A percentile compares a stretch with the other conserved stretches of the same genome.
Conservation (phyloP, 1,139 yeast species). For the Protomyces lactucae-debilis region DNA sequence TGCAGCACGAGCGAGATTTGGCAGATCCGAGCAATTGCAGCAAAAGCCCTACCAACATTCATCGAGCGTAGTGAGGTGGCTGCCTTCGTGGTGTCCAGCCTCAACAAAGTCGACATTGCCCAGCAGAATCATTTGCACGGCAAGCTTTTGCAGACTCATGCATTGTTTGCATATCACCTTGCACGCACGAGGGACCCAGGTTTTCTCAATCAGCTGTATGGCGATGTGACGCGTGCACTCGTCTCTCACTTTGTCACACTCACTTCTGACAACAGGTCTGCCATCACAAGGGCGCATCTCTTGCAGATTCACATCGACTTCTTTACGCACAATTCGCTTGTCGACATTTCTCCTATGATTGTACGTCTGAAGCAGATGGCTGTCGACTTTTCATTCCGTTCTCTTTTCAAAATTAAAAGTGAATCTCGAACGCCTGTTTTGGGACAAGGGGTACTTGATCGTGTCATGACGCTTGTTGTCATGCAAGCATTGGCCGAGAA, state of each 20-base stretch:
- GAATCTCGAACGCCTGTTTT: not conserved
- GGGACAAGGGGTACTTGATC: not conserved
- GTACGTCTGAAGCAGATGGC: slow-evolving; percentile 13
- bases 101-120: slow-evolving; percentile 2
- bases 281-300: slow-evolving; percentile 7
- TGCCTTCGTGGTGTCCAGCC: slow-evolving; percentile 12
- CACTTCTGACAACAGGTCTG: slow-evolving; percentile 16
- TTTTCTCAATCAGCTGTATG: slow-evolving; percentile 13
- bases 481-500: slow-evolving; percentile 14
- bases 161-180: slow-evolving; percentile 18
- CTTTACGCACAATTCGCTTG: not conserved
- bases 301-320: slow-evolving; percentile 7
- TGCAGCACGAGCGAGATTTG: slow-evolving; percentile 56
- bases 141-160: slow-evolving; percentile 18
- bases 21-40: slow-evolving; percentile 79
- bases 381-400: slow-evolving; percentile 2
- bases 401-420: not conserved
- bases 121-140: slow-evolving; percentile 29
- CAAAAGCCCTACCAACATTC: slow-evolving; percentile 60
- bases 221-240: slow-evolving; percentile 14
- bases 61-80: slow-evolving; percentile 32
- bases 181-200: not conserved
- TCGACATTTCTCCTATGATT: not conserved
- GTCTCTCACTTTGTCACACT: slow-evolving; percentile 3
- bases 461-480: slow-evolving; percentile 11